phyloP scores from a whole-genome alignment of 768 basidiomycete species.

The Amanita polypyramis region DNA sequence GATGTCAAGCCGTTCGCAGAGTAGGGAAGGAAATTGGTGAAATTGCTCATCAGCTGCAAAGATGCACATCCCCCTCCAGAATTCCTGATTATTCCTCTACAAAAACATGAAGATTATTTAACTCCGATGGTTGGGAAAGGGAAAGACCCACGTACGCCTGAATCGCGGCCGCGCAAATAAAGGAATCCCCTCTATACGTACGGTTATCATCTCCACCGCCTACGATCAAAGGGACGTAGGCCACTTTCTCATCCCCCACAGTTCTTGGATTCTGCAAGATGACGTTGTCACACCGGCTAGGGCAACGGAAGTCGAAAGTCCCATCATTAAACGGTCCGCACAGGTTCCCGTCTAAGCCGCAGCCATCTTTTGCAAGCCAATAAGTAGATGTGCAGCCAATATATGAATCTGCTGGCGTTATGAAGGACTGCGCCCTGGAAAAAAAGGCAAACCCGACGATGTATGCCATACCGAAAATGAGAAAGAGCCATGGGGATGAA shows the following conservation, averaged over 20 bases:
- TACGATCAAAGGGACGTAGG: conserved; percentile 66
- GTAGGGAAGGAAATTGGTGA: conserved; percentile 54
- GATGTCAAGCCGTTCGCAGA: conserved; percentile 55
- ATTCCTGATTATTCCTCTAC: conserved; percentile 55
- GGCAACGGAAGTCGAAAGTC: conserved; percentile 71
- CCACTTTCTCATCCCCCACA: conserved; percentile 55
- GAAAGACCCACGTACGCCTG: conserved; percentile 50
- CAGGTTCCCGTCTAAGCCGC: conserved; percentile 56
- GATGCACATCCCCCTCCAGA: conserved; percentile 70
- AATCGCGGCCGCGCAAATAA: conserved; percentile 75
- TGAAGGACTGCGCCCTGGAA: conserved; percentile 60
- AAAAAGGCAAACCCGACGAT: conserved; percentile 69
- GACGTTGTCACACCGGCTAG: conserved; percentile 54
- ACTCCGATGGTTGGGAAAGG: not conserved
- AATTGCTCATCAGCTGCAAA: conserved; percentile 60
- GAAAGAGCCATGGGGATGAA: conserved; percentile 42
- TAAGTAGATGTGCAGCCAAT: conserved; percentile 61
- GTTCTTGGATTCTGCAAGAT: conserved; percentile 66
- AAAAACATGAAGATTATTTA: not conserved
- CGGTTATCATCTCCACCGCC: conserved; percentile 68
- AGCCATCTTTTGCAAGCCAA: conserved; percentile 60
- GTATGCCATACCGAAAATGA: conserved; percentile 46
- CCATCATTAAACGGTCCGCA: conserved; percentile 58
- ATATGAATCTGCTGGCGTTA: conserved; percentile 53
- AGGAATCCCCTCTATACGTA: conserved; percentile 79